Conservation (phyloP, 495 filamentous ascomycete species). For the Aspergillus sparsus region DNA sequence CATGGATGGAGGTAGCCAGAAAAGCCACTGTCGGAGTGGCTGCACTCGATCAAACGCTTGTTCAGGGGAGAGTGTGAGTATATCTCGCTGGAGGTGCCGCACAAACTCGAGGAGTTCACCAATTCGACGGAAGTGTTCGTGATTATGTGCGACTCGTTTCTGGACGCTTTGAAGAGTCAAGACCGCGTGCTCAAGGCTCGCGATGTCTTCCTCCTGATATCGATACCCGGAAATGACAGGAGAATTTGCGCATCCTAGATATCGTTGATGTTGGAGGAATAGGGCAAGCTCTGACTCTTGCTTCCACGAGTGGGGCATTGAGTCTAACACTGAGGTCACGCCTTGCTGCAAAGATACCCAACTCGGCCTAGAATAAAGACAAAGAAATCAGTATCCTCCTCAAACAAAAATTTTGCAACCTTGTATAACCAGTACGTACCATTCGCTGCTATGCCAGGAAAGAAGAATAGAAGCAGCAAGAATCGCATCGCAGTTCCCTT, state of each 20-base stretch:
- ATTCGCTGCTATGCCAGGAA: conserved; percentile 96
- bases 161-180: conserved; percentile 65
- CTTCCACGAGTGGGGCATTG: conserved; percentile 87
- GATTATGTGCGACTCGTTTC: conserved; percentile 67
- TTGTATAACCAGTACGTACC: conserved; percentile 60
- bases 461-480: conserved; percentile 89
- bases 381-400: conserved; percentile 33
- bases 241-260: conserved; percentile 55
- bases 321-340: conserved; percentile 82
- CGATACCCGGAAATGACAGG: conserved; percentile 51
- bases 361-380: conserved; percentile 62
- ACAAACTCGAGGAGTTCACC: conserved; percentile 80
- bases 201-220: conserved; percentile 61
- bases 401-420: conserved; percentile 26
- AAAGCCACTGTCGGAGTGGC: conserved; percentile 84
- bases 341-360: conserved; percentile 94
- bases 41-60: conserved; percentile 88
- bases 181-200: conserved; percentile 59
- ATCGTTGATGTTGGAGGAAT: conserved; percentile 69
- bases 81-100: conserved; percentile 71
- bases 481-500: conserved; percentile 85
- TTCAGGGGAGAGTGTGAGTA: conserved; percentile 69
- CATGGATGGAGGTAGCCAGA: conserved; percentile 86
- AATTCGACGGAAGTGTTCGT: conserved; percentile 72
- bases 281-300: conserved; percentile 82